Percentiles rank a stretch among this genome's conserved stretches.
Evolutionary conservation across 2,329 filamentous ascomycete species (phyloP).

Genomic region (Pseudogymnoascus sp.): DNA sequence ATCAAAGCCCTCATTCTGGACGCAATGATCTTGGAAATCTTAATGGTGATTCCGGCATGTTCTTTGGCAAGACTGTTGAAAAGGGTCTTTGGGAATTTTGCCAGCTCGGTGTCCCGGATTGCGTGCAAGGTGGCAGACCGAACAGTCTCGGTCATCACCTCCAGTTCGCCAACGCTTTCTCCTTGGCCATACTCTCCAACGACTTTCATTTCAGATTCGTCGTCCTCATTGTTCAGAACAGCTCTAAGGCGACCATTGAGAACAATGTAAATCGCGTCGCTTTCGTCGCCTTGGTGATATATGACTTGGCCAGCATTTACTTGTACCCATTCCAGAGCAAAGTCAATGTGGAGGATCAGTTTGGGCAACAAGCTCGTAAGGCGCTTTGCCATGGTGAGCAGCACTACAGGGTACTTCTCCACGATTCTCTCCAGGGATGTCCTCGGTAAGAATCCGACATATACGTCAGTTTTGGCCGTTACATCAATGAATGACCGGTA

Average conservation of each 20-base stretch:
- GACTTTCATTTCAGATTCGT: slow-evolving; percentile 66
- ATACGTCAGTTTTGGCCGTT: slow-evolving; percentile 94
- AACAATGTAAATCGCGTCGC: slow-evolving; percentile 96
- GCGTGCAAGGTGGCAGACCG: slow-evolving; percentile 90
- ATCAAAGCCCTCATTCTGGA: slow-evolving; percentile 86
- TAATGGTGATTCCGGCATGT: slow-evolving; percentile 96
- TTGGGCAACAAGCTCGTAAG: slow-evolving; percentile 83
- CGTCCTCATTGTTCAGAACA: slow-evolving; percentile 69
- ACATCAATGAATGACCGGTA: slow-evolving; percentile 96
- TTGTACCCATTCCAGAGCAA: slow-evolving; percentile 96
- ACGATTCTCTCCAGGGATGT: slow-evolving; percentile 83
- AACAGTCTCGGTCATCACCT: slow-evolving; percentile 89
- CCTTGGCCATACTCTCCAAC: slow-evolving; percentile 93
- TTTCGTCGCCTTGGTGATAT: slow-evolving; percentile 89
- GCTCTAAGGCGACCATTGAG: slow-evolving; percentile 85
- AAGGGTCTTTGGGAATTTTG: slow-evolving; percentile 88
- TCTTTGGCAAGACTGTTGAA: slow-evolving; percentile 98
- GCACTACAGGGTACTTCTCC: slow-evolving; percentile 82
- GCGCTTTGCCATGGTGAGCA: slow-evolving; percentile 93
- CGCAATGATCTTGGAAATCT: slow-evolving; percentile 97
- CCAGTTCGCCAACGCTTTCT: slow-evolving; percentile 93
- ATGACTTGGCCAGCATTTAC: slow-evolving; percentile 92
- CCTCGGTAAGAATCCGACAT: slow-evolving; percentile 88
- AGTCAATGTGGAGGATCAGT: slow-evolving; percentile 92
- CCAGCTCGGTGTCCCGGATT: slow-evolving; percentile 91